These are phyloP conservation scores for Neofusicoccum sp. DNA, from an alignment of 2,329 filamentous ascomycete species.

Conservation along the genomic window DNA sequence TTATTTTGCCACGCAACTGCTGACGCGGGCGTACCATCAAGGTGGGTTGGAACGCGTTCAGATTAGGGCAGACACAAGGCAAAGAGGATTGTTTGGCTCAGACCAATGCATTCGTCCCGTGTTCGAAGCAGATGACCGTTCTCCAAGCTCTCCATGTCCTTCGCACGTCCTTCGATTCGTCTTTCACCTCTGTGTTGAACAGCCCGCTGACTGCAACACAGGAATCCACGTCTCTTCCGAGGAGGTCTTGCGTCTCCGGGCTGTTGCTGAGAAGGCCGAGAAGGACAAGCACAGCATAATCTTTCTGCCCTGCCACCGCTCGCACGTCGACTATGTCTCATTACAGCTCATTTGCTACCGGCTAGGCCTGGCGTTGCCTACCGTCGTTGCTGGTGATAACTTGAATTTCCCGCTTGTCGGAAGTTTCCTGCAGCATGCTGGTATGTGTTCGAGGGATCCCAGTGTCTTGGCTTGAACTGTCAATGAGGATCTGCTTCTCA, in stretches of 20 bases:
- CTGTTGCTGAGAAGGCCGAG: slow-evolving; percentile 77
- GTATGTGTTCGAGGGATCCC: slow-evolving; percentile 31
- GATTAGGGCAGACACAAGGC: not conserved
- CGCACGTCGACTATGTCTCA: slow-evolving; percentile 94
- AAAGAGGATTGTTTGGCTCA: too few species aligned
- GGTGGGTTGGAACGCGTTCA: slow-evolving; percentile 47
- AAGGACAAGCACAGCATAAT: slow-evolving; percentile 92
- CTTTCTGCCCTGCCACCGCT: slow-evolving; percentile 90
- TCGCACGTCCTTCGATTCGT: not conserved
- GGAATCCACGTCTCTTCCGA: slow-evolving; percentile 92
- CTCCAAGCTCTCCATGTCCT: not conserved
- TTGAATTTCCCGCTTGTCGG: slow-evolving; percentile 91
- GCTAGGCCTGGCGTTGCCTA: slow-evolving; percentile 80
- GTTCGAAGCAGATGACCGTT: too few species aligned
- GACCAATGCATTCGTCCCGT: not conserved
- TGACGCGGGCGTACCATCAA: slow-evolving; percentile 93
- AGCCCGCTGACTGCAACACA: slow-evolving; percentile 24
- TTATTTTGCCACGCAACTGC: slow-evolving; percentile 80
- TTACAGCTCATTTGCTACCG: slow-evolving; percentile 95
- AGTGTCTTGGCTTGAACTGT: too few species aligned
- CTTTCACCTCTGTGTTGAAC: not conserved
- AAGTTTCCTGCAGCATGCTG: slow-evolving; percentile 89
- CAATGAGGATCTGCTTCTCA: slow-evolving; percentile 17
- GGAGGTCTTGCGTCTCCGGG: slow-evolving; percentile 79
- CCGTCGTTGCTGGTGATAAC: slow-evolving; percentile 93